Evolutionary conservation across 768 basidiomycete species (phyloP).

Genomic region (Amyloporia xantha): DNA sequence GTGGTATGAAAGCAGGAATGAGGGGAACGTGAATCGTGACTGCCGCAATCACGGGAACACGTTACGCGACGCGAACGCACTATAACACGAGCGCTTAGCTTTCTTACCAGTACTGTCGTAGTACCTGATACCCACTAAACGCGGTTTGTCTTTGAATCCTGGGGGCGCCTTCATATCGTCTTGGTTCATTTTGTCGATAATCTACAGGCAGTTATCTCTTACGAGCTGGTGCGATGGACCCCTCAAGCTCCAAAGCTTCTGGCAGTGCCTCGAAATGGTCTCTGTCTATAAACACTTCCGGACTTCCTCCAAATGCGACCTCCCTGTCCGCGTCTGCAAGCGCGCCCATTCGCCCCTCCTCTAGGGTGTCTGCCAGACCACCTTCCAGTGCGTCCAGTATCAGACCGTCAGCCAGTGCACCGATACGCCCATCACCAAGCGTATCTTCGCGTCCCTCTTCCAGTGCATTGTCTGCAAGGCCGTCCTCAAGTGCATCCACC

Average conservation of each 20-base stretch:
- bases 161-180: no score
- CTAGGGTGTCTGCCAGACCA: conserved; percentile 3
- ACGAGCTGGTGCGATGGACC: no score
- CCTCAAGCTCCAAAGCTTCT: not conserved
- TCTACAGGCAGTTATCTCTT: no score
- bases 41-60: not conserved
- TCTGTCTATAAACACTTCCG: not conserved
- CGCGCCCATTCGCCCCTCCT: conserved; percentile 8
- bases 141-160: no score
- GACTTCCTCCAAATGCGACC: conserved; percentile 3
- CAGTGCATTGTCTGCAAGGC: conserved; percentile 35
- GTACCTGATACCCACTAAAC: no score
- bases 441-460: conserved; percentile 33
- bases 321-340: conserved; percentile 10
- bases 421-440: conserved; percentile 26
- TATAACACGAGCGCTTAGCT: no score
- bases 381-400: conserved; percentile 10
- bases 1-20: no score
- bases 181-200: no score
- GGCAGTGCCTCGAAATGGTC: not conserved
- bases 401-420: conserved; percentile 31
- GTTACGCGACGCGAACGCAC: not conserved
- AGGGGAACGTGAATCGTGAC: no score
- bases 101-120: no score
- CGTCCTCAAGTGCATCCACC: conserved; percentile 30